Base-by-base conservation (phyloP, 1,284 basidiomycete genomes). In the Apiotrichum gamsii region DNA sequence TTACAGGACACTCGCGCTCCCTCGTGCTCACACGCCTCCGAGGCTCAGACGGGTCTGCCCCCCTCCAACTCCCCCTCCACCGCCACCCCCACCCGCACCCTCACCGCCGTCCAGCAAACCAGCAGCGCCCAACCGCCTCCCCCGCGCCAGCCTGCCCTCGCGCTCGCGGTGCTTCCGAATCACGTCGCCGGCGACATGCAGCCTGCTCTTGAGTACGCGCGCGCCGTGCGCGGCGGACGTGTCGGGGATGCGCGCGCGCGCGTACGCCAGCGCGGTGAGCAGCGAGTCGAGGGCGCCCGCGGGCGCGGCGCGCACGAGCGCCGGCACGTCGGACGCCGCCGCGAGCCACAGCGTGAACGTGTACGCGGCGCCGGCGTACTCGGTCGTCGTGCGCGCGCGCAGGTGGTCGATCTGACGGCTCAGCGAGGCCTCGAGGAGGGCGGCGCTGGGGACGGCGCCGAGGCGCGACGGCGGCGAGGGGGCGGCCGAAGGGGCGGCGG, bases 21-120 rank as follows among this genome's bases (percentile, higher is more conserved):
- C n/a, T n/a, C n/a, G n/a, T n/a, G n/a, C n/a, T n/a, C n/a, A n/a
- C n/a, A n/a, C n/a, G n/a, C n/a, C n/a, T n/a, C 47, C 47, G 14
- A 50, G 34, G 29, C 39, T 45, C 30, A 50, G 35, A 15, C 48
- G 20, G 13, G 49, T 34, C 49, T 51, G 49, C 6, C 44, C 49
- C 1, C 30, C 39, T 3, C 10, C n/a, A n/a, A n/a, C 9, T 2
- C 49, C 49, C 2, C 18, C 10, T 29, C 33, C 31, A 5, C 45
- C 29, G 31, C 45, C 45, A 4, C 30, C 19, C 15, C 18, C 9
- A 47, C 15, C 8, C 39, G 45, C 24, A 25, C 16, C 15, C 30
- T 18, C 8, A 29, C 25, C n/a, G 19, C 20, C 5, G 28, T 20
- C 20, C 13, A 4, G 19, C 34, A 35, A 2, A 14, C 34, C 11